These are phyloP conservation scores for Zygoascus hellenicus DNA, from an alignment of 1,139 yeast genomes.

Conservation along the genomic window DNA sequence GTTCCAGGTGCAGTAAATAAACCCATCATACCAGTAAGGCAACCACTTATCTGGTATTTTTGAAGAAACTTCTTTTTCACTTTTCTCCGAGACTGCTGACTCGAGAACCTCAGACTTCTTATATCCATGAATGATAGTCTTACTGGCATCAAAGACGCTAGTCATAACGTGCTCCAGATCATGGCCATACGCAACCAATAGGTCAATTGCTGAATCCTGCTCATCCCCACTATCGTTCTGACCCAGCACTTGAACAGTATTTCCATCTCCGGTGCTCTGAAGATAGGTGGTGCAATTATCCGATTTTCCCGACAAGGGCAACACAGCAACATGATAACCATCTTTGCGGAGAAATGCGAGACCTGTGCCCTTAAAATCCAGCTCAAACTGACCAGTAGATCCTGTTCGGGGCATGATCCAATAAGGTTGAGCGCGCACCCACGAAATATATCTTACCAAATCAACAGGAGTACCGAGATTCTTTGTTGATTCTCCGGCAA, in stretches of 20 bases:
- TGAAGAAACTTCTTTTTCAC: not conserved
- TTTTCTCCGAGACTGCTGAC: not conserved
- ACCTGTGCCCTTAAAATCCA: constrained; percentile 13
- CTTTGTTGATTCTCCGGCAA: not conserved
- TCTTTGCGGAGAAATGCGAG: constrained; percentile 21
- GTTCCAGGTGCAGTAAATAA: constrained; percentile 33
- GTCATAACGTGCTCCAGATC: constrained; percentile 18
- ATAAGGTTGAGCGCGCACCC: constrained; percentile 8
- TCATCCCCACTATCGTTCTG: constrained; percentile 17
- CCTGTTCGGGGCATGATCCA: constrained; percentile 14
- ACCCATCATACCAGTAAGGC: constrained; percentile 23
- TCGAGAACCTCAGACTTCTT: not conserved
- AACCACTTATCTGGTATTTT: constrained; percentile 7
- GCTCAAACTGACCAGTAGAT: not conserved
- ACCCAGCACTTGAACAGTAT: constrained; percentile 14
- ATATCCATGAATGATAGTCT: constrained; percentile 7
- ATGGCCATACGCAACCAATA: constrained; percentile 19
- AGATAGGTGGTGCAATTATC: constrained; percentile 20
- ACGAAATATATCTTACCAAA: constrained; percentile 9
- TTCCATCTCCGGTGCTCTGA: constrained; percentile 15
- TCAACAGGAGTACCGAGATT: constrained; percentile 10
- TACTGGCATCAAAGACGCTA: constrained; percentile 13
- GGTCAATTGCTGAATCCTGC: constrained; percentile 17
- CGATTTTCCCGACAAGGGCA: constrained; percentile 21
- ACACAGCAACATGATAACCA: constrained; percentile 24